These are phyloP conservation scores for Fomes fomentarius DNA, from an alignment of 1,284 basidiomycete species.

Conservation along the genomic window DNA sequence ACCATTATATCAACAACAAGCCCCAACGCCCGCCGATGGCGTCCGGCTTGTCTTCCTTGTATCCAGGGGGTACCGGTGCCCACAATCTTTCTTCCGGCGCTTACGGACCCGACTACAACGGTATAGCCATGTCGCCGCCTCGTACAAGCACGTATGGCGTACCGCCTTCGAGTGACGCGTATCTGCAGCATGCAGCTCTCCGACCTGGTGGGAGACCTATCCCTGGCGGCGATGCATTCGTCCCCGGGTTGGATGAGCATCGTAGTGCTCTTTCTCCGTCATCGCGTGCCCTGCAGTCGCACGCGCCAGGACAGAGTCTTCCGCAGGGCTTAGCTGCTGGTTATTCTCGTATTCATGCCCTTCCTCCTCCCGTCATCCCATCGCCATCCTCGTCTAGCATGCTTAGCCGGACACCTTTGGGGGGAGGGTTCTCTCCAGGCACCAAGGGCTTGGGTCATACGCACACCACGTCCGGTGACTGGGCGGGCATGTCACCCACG, in stretches of 20 bases:
- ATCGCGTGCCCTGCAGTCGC: slow-evolving; percentile 70
- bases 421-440: slow-evolving; percentile 29
- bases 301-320: slow-evolving; percentile 85
- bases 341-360: slow-evolving; percentile 80
- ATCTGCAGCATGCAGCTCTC: slow-evolving; percentile 23
- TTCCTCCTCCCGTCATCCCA: slow-evolving; percentile 52
- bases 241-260: slow-evolving; percentile 33
- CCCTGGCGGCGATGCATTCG: slow-evolving; percentile 28
- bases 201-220: slow-evolving; percentile 35
- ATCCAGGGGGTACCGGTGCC: slow-evolving; percentile 23
- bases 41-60: slow-evolving; percentile 30
- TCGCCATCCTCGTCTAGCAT: slow-evolving; percentile 43
- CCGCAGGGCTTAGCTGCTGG: slow-evolving; percentile 88
- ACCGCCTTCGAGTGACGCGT: slow-evolving; percentile 30
- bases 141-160: slow-evolving; percentile 32
- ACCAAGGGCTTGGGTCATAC: slow-evolving; percentile 31
- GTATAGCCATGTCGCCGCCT: slow-evolving; percentile 33
- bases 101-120: slow-evolving; percentile 29
- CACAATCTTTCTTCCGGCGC: slow-evolving; percentile 30
- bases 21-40: slow-evolving; percentile 28
- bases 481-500: slow-evolving; percentile 36
- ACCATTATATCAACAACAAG: slow-evolving; percentile 60
- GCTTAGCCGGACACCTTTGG: slow-evolving; percentile 30
- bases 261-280: slow-evolving; percentile 58
- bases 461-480: slow-evolving; percentile 33